Evolutionary conservation across 495 filamentous ascomycete genomes (phyloP), one percentile per base, ranked within the genome.

Genomic region (Neurospora sp.): DNA sequence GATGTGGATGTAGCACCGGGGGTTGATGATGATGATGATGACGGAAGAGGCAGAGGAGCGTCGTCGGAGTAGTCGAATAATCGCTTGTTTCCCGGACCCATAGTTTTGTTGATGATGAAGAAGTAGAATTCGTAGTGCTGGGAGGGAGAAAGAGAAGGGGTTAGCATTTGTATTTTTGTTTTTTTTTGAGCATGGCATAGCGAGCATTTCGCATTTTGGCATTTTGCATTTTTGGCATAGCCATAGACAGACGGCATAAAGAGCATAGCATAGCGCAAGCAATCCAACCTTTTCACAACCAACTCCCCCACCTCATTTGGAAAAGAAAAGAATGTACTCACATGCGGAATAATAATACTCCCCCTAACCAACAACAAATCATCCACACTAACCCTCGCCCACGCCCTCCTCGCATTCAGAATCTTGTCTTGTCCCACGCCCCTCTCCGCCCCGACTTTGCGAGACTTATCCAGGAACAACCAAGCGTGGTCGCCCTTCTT

Each of bases 61-160:
- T 91, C 83, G 71, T 83, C 78, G 72, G 80, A 78, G 79, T 95
- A 97, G 76, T 94, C 87, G 82, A 99, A 98, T 14, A 99, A 81
- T 2, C 87, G 87, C 3, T 88, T 88, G 74, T 90, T 89, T 42
- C 83, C 90, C 35, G 92, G 92, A 0, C 94, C 92, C n/a, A 87
- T 74, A 16, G 88, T 90, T 74, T 91, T 89, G 85, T 98, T 98
- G 79, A 95, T 91, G 77, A 98, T 93, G 82, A 98, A 98, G 84
- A 96, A 94, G 80, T 98, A 95, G 78, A 98, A 92, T 72, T 97
- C 94, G 78, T 96, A 97, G 81, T 99, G 96, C 94, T 97, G 12
- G 6, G 18, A 75, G 35, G 4, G 7, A 39, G 70, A 31, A 12
- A 70, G 69, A 74, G 70, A 31, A 7, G 70, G 70, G 73, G 76